Percentiles rank a stretch among this genome's conserved stretches.
These are phyloP conservation scores for Paraphysoderma sedebokerense DNA, from an alignment of 371 early-diverging fungal species.

Conservation along the genomic window DNA sequence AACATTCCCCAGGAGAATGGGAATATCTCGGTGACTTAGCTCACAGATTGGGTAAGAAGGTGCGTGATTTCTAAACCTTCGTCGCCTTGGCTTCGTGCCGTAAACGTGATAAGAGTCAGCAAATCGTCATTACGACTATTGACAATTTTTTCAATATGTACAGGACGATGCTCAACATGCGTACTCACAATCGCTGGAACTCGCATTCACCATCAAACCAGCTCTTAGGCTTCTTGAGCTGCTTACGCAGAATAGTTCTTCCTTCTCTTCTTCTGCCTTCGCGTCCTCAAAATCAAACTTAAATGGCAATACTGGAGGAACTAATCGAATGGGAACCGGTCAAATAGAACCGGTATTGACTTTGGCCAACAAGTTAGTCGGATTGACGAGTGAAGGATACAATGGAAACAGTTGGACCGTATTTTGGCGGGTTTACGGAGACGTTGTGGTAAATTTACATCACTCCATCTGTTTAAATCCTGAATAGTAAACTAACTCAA, in stretches of 20 bases:
- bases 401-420: background rate
- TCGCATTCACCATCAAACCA: slow-evolving; percentile 76
- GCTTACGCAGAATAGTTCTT: slow-evolving; percentile 27
- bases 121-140: slow-evolving; percentile 5
- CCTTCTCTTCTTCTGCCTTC: background rate
- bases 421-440: background rate
- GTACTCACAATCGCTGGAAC: slow-evolving; percentile 65
- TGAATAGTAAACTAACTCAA: background rate
- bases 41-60: slow-evolving; percentile 61
- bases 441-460: background rate
- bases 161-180: slow-evolving; percentile 78
- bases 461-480: background rate
- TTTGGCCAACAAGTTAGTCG: background rate
- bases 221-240: slow-evolving; percentile 67
- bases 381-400: background rate
- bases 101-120: background rate
- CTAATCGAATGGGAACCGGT: background rate
- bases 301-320: background rate
- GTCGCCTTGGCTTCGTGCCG: too few species aligned
- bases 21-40: slow-evolving; percentile 87
- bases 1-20: slow-evolving; percentile 90
- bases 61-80: too few species aligned
- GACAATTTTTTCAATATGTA: background rate
- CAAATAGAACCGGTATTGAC: background rate
- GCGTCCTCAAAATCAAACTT: background rate